These are phyloP conservation scores for Thymus quinquecostatus DNA, from an alignment of 257 asterid genomes.

Conservation along the genomic window DNA sequence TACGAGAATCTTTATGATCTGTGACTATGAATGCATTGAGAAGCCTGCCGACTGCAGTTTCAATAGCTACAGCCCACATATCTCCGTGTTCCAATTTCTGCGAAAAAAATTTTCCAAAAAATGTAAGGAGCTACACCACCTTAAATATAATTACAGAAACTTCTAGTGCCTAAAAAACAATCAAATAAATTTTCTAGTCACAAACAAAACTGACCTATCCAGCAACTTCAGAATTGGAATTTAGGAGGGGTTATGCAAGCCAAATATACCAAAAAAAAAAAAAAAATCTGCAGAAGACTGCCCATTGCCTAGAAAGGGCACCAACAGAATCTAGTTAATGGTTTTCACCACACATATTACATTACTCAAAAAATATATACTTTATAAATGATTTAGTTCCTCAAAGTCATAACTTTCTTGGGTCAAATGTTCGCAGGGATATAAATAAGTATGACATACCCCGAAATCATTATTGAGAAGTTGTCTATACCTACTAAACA, in stretches of 20 bases:
- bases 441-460: not conserved
- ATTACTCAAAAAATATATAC: not conserved
- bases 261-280: not conserved
- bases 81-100: constrained; percentile 80
- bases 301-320: not conserved
- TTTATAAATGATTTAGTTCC: not conserved
- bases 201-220: constrained; percentile 23
- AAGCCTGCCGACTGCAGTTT: constrained; percentile 75
- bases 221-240: not conserved
- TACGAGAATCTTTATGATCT: constrained; percentile 74
- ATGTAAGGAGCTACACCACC: constrained; percentile 25
- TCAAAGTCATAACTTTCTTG: constrained; percentile 2
- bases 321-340: not conserved
- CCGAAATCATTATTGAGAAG: not conserved
- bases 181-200: constrained; percentile 18
- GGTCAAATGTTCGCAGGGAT: not conserved
- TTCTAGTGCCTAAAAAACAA: constrained; percentile 18
- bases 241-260: not conserved
- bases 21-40: constrained; percentile 90
- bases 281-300: no score
- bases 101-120: constrained; percentile 30
- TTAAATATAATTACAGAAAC: not conserved
- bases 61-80: constrained; percentile 80
- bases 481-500: not conserved
- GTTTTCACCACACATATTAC: not conserved